A percentile compares a stretch with the other conserved stretches of the same genome.
phyloP scores from a whole-genome alignment of 129 eudicot species.

The Dittrichia graveolens region DNA sequence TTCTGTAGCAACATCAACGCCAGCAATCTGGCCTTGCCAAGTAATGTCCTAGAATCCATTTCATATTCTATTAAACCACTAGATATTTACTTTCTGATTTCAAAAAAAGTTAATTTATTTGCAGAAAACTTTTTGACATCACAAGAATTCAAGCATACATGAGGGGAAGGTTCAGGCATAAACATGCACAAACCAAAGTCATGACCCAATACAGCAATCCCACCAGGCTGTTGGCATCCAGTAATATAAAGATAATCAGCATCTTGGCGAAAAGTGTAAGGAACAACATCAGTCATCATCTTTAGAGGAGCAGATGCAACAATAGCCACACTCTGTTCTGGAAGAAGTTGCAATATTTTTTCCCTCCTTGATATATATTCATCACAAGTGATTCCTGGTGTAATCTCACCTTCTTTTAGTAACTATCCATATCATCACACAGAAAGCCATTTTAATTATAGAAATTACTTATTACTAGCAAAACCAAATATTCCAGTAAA shows the following conservation, averaged over 20 bases:
- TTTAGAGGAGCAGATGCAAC: conserved; percentile 89
- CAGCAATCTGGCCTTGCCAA: conserved; percentile 96
- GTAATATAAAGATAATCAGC: conserved; percentile 84
- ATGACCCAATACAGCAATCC: conserved; percentile 88
- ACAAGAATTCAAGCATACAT: conserved; percentile 45
- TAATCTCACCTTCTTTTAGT: conserved; percentile 87
- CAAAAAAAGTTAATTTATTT: conserved; percentile 5
- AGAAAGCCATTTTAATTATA: background rate
- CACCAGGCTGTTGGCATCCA: conserved; percentile 97
- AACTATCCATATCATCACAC: conserved; percentile 43
- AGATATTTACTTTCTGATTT: background rate
- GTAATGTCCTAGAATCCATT: conserved; percentile 57
- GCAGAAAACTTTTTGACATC: background rate
- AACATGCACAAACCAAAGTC: conserved; percentile 94
- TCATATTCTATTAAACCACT: conserved; percentile 24
- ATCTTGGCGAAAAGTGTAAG: conserved; percentile 89
- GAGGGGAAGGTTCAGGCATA: conserved; percentile 76
- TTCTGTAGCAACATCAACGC: conserved; percentile 72
- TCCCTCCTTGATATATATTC: conserved; percentile 77
- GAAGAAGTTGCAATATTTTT: conserved; percentile 77
- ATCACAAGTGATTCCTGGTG: conserved; percentile 78
- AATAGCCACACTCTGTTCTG: conserved; percentile 77
- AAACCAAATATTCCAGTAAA: background rate
- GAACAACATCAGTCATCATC: conserved; percentile 98
- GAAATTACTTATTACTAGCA: background rate